A percentile compares a stretch with the other conserved stretches of the same genome.
Conservation (phyloP, 129 eudicot genomes). For the Pseudognaphalium luteoalbum region DNA sequence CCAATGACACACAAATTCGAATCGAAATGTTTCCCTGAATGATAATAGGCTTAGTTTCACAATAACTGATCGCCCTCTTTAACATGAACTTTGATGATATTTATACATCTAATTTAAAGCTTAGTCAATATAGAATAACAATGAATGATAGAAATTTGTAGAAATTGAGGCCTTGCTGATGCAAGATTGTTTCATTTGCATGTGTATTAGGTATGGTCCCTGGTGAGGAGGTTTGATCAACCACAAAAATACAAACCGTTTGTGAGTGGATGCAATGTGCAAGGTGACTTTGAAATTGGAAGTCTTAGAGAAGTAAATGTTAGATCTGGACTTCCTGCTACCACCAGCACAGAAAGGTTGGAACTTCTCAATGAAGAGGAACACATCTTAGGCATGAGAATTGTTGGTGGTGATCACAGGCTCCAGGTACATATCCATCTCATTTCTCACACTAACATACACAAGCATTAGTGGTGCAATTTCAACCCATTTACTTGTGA, state of each 20-base stretch:
- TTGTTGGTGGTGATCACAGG: conserved; percentile 24
- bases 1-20: background rate
- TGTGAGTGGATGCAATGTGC: conserved; percentile 21
- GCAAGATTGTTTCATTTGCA: background rate
- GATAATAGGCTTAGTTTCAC: background rate
- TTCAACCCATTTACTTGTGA: background rate
- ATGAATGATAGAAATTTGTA: background rate
- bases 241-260: conserved; percentile 21
- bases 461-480: background rate
- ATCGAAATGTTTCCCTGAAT: background rate
- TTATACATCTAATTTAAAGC: background rate
- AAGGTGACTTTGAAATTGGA: conserved; percentile 22
- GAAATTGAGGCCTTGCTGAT: background rate
- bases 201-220: conserved; percentile 16
- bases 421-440: conserved; percentile 14
- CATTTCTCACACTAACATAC: background rate
- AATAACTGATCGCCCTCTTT: background rate
- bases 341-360: conserved; percentile 22
- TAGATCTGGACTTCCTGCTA: conserved; percentile 24
- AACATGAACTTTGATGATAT: background rate
- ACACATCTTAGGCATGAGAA: conserved; percentile 19
- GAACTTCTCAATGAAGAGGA: conserved; percentile 19
- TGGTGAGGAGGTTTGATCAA: conserved; percentile 22
- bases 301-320: conserved; percentile 21
- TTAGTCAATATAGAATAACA: background rate